A percentile compares a stretch with the other conserved stretches of the same genome.
phyloP scores from a whole-genome alignment of 1,284 basidiomycete species.

The Ceratobasidium sp. region DNA sequence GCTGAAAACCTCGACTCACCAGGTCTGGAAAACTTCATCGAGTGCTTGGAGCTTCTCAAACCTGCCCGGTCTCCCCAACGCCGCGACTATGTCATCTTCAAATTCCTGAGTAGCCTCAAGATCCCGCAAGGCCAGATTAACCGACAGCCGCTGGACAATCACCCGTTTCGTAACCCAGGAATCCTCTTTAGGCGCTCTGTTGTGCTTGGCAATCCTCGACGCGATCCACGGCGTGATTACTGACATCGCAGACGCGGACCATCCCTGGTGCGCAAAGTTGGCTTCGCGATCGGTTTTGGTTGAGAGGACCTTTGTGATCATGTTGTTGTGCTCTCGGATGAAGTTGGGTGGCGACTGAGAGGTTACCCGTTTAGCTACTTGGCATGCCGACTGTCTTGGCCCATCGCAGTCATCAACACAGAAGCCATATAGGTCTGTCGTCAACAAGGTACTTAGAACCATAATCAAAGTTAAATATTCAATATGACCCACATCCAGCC shows the following conservation, averaged over 20 bases:
- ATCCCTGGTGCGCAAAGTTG: slow-evolving; percentile 34
- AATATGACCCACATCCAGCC: slow-evolving; percentile 12
- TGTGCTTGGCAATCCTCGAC: slow-evolving; percentile 1
- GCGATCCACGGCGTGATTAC: slow-evolving; percentile 4
- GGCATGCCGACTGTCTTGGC: neutral
- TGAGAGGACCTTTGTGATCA: neutral
- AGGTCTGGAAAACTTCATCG: neutral
- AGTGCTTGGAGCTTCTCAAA: slow-evolving; percentile 23
- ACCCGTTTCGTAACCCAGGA: slow-evolving; percentile 22
- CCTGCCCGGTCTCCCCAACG: neutral
- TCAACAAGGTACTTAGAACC: neutral
- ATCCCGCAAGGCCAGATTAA: slow-evolving; percentile 11
- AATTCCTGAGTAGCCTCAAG: neutral
- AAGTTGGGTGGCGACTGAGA: neutral
- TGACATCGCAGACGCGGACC: neutral
- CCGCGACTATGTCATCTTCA: neutral
- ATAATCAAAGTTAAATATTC: neutral
- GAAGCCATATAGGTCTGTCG: slow-evolving; percentile 12
- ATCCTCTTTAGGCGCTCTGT: neutral
- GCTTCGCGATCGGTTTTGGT: slow-evolving; percentile 1
- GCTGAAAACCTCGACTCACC: slow-evolving; percentile 2
- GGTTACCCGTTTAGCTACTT: neutral
- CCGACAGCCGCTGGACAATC: neutral
- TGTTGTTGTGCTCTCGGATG: neutral
- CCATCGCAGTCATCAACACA: slow-evolving; percentile 14